Conservation (phyloP, 75 land plant species). For the Pinus albicaulis region DNA sequence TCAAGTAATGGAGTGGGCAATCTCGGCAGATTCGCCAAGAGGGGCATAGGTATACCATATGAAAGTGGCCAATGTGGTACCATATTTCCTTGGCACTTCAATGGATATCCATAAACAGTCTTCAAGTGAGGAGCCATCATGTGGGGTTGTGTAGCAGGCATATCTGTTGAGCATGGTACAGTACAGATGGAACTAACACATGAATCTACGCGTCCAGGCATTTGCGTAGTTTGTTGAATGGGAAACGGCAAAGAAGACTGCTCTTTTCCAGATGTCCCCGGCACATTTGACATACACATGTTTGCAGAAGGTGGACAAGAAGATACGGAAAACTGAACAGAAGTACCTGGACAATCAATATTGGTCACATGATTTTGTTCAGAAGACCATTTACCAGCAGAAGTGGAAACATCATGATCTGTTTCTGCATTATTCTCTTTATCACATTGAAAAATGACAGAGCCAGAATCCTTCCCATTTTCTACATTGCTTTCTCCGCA, state of each 20-base stretch:
- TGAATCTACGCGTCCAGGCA: slow-evolving; percentile 27
- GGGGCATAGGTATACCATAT: slow-evolving; percentile 42
- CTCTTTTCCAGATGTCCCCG: not conserved
- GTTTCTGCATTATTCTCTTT: not conserved
- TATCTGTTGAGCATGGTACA: not conserved
- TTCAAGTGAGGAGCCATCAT: slow-evolving; percentile 2
- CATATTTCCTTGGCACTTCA: slow-evolving; percentile 27
- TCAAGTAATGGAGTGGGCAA: slow-evolving; percentile 10
- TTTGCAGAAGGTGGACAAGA: not conserved
- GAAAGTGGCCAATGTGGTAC: slow-evolving; percentile 32
- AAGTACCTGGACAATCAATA: not conserved
- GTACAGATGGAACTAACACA: slow-evolving; percentile 31
- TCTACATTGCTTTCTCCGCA: not conserved
- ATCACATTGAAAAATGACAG: not conserved
- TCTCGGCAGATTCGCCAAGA: slow-evolving; percentile 29
- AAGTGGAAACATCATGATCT: not conserved
- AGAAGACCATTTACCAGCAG: not conserved
- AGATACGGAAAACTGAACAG: not conserved
- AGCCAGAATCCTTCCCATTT: not conserved
- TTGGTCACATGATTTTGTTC: not conserved
- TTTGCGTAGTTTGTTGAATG: not conserved
- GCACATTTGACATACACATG: not conserved
- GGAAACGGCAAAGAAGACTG: not conserved
- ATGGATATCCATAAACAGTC: not conserved
- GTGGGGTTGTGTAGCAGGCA: not conserved